Percentiles rank a stretch among this genome's conserved stretches.
Conservation (phyloP, 495 filamentous ascomycete genomes). For the Corynascus novoguineensis region DNA sequence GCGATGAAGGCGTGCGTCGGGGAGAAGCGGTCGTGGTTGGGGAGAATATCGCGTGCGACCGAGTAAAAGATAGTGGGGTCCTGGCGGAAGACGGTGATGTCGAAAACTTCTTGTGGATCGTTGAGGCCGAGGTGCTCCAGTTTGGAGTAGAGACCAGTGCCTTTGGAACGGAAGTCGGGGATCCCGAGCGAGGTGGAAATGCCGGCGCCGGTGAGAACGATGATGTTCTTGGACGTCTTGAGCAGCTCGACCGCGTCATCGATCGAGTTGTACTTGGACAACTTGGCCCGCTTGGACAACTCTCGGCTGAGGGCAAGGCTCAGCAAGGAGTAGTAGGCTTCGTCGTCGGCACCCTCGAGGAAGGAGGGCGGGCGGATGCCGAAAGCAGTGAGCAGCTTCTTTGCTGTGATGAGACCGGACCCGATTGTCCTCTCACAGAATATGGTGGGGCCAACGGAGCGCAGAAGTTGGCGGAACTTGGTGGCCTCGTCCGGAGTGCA, state of each 20-base stretch:
- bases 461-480: constrained; percentile 61
- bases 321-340: constrained; percentile 68
- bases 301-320: constrained; percentile 76
- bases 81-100: constrained; percentile 76
- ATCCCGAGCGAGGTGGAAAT: constrained; percentile 89
- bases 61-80: constrained; percentile 90
- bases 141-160: constrained; percentile 81
- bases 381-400: constrained; percentile 90
- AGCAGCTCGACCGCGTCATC: constrained; percentile 82
- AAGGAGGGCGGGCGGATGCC: constrained; percentile 71
- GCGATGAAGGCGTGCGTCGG: constrained; percentile 93
- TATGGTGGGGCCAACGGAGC: constrained; percentile 65
- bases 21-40: constrained; percentile 63
- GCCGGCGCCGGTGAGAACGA: constrained; percentile 91
- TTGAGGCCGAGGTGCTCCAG: constrained; percentile 63
- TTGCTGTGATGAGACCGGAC: constrained; percentile 61
- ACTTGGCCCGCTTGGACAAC: constrained; percentile 71
- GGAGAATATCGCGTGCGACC: constrained; percentile 85
- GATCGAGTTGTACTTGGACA: constrained; percentile 75
- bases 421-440: constrained; percentile 72
- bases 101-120: constrained; percentile 93
- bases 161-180: constrained; percentile 81
- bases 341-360: constrained; percentile 66
- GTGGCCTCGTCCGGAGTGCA: constrained; percentile 72
- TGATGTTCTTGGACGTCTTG: constrained; percentile 69